Percentiles rank a stretch among this genome's conserved stretches.
Conservation (phyloP, 2,329 filamentous ascomycete genomes). For the Rachicladosporium sp. region DNA sequence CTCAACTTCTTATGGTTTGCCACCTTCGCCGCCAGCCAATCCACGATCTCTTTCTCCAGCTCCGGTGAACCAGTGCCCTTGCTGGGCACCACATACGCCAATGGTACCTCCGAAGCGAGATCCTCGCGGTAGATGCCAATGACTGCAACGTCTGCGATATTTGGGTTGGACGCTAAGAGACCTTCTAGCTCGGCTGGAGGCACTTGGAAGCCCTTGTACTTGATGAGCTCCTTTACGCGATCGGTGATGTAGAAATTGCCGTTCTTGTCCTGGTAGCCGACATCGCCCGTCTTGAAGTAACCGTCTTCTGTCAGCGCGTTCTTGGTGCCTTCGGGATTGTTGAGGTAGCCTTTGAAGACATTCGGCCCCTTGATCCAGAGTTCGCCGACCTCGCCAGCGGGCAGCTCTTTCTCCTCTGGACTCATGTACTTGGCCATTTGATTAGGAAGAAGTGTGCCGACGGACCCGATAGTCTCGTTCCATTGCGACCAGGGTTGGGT, state of each 20-base stretch:
- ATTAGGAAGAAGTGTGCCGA: slow-evolving; percentile 66
- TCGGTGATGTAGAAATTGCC: slow-evolving; percentile 88
- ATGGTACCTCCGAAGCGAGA: slow-evolving; percentile 34
- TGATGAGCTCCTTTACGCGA: slow-evolving; percentile 58
- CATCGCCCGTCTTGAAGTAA: slow-evolving; percentile 84
- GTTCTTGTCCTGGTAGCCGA: slow-evolving; percentile 63
- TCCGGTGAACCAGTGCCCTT: slow-evolving; percentile 20
- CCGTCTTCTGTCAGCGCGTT: slow-evolving; percentile 64
- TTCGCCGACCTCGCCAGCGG: slow-evolving; percentile 45
- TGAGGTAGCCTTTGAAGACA: slow-evolving; percentile 66
- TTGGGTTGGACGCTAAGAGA: slow-evolving; percentile 28
- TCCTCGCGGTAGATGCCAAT: slow-evolving; percentile 34
- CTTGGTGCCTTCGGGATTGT: slow-evolving; percentile 56
- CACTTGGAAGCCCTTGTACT: slow-evolving; percentile 41
- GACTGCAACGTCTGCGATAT: slow-evolving; percentile 33
- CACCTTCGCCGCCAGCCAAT: slow-evolving; percentile 33
- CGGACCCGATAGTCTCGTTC: slow-evolving; percentile 62
- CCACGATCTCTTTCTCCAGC: slow-evolving; percentile 30
- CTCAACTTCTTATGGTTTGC: slow-evolving; percentile 35
- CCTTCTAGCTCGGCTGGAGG: slow-evolving; percentile 37
- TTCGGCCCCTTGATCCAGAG: slow-evolving; percentile 67
- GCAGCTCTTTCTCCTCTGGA: slow-evolving; percentile 44
- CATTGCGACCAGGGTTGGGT: slow-evolving; percentile 61
- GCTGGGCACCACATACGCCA: slow-evolving; percentile 34
- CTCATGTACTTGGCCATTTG: slow-evolving; percentile 73